Conservation (phyloP, 805 yeast genomes). For the Candida gorgasii region DNA sequence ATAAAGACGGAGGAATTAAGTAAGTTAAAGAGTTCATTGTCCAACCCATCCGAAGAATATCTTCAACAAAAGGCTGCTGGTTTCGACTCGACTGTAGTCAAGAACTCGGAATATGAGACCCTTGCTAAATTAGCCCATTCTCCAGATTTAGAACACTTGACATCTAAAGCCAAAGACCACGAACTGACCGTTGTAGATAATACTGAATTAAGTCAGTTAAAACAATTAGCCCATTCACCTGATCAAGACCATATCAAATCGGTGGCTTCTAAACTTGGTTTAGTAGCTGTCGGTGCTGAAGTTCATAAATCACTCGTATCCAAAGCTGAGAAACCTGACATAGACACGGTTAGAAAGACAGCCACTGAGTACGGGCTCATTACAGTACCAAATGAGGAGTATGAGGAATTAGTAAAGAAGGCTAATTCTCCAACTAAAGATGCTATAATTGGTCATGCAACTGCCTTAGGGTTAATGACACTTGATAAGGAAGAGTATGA, state of each 20-base stretch:
- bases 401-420: slow-evolving; percentile 13
- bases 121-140: slow-evolving; percentile 10
- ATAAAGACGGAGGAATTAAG: slow-evolving; percentile 14
- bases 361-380: slow-evolving; percentile 12
- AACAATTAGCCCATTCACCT: slow-evolving; percentile 24
- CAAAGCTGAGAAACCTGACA: slow-evolving; percentile 14
- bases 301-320: slow-evolving; percentile 6
- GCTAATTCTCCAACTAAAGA: slow-evolving; percentile 19
- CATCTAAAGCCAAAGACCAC: slow-evolving; percentile 4
- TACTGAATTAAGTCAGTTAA: slow-evolving; percentile 18
- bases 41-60: slow-evolving; percentile 14
- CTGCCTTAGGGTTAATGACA: slow-evolving; percentile 12
- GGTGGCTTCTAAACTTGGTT: slow-evolving; percentile 16
- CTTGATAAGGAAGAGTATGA: slow-evolving; percentile 13
- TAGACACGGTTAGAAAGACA: slow-evolving; percentile 17
- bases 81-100: slow-evolving; percentile 4
- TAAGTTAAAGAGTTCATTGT: slow-evolving; percentile 5
- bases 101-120: slow-evolving; percentile 15
- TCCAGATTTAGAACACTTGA: slow-evolving; percentile 12
- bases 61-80: slow-evolving; percentile 8
- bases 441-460: slow-evolving; percentile 14
- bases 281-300: slow-evolving; percentile 16
- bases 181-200: slow-evolving; percentile 6
- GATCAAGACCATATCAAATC: slow-evolving; percentile 17
- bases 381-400: slow-evolving; percentile 12